These are phyloP conservation scores for Cucurbita maxima DNA, from an alignment of 306 rosid species.

Conservation along the genomic window DNA sequence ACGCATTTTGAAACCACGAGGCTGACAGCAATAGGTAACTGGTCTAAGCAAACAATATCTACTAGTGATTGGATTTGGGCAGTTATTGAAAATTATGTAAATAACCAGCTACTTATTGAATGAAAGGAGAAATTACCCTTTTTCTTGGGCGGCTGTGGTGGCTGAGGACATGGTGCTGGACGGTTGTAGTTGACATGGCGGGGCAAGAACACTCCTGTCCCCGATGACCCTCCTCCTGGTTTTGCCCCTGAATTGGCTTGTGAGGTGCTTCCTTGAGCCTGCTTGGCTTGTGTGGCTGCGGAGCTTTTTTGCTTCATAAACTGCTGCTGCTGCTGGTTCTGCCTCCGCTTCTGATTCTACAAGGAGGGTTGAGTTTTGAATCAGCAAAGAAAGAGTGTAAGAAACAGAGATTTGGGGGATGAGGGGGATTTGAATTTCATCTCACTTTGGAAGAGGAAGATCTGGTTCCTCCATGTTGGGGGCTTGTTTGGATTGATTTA, in stretches of 20 bases:
- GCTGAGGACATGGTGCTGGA: conserved; percentile 6
- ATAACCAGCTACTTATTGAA: neutral
- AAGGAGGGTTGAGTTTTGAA: neutral
- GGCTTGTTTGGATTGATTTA: conserved; percentile 1
- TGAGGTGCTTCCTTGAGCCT: neutral
- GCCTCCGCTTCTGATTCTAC: neutral
- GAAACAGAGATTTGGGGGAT: neutral
- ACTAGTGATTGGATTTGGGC: no score
- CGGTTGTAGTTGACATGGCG: conserved; percentile 8
- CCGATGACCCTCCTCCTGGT: conserved; percentile 23
- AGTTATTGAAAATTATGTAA: neutral
- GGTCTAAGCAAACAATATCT: no score
- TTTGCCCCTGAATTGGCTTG: conserved; percentile 2
- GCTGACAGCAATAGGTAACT: no score
- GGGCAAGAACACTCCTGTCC: conserved; percentile 81
- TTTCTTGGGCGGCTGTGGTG: conserved; percentile 19
- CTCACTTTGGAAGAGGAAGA: conserved; percentile 29
- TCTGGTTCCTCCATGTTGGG: conserved; percentile 2
- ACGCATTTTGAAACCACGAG: no score
- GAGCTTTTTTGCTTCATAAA: neutral
- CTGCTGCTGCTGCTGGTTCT: neutral
- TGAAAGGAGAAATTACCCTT: conserved; percentile 15
- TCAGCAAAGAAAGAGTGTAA: neutral
- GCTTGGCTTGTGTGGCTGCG: neutral
- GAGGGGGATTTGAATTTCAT: neutral